Conservation (phyloP, 2,329 filamentous ascomycete species). For the Paraphaeosphaeria minitans region DNA sequence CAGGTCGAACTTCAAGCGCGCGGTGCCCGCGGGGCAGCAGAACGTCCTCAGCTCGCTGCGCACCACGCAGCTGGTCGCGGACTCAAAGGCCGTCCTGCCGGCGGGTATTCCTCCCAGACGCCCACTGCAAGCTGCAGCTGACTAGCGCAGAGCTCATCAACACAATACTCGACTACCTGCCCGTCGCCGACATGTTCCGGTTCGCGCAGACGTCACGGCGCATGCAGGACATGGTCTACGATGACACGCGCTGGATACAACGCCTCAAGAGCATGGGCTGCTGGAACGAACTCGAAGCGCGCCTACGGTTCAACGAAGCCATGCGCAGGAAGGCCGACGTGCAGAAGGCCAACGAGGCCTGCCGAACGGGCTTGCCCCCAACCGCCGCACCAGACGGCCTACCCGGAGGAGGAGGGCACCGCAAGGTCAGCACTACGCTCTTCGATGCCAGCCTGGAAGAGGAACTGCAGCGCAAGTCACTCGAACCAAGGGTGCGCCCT, state of each 20-base stretch:
- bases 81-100: conserved; percentile 77
- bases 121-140: background rate
- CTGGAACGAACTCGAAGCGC: conserved; percentile 89
- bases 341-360: conserved; percentile 51
- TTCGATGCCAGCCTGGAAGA: conserved; percentile 77
- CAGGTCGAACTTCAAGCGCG: conserved; percentile 59
- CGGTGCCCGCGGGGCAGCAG: conserved; percentile 31
- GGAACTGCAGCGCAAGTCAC: conserved; percentile 56
- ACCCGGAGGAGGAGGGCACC: conserved; percentile 39
- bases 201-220: conserved; percentile 84
- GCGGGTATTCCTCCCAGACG: conserved; percentile 64
- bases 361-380: conserved; percentile 39
- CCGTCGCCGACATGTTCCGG: conserved; percentile 80
- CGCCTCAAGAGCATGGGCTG: conserved; percentile 83
- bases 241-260: conserved; percentile 93
- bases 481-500: conserved; percentile 37
- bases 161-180: conserved; percentile 85
- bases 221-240: conserved; percentile 97
- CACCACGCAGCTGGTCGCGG: conserved; percentile 78
- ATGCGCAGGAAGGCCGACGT: conserved; percentile 63
- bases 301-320: conserved; percentile 77
- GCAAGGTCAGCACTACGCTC: conserved; percentile 62
- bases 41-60: conserved; percentile 76
- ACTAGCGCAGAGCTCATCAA: conserved; percentile 75
- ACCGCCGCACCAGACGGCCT: conserved; percentile 45